Evolutionary conservation across 2,329 filamentous ascomycete species (phyloP).

Genomic region (Ustilaginoidea virens): DNA sequence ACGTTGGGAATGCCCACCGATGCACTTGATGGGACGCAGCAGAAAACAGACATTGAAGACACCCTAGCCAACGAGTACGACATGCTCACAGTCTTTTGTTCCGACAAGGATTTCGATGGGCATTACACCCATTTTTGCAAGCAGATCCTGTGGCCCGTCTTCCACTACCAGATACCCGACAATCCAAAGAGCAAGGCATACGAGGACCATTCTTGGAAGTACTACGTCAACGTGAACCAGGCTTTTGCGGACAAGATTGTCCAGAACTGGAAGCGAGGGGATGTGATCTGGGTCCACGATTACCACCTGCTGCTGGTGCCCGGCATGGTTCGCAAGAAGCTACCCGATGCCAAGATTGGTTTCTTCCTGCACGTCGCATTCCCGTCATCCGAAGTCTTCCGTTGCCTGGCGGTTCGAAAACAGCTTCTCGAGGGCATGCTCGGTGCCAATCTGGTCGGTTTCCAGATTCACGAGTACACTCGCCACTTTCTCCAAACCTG

Average conservation of each 20-base stretch:
- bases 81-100: constrained; percentile 70
- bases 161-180: constrained; percentile 96
- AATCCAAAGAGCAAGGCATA: constrained; percentile 98
- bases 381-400: constrained; percentile 89
- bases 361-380: constrained; percentile 95
- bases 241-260: constrained; percentile 85
- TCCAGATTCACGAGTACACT: constrained; percentile 86
- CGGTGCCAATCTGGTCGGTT: constrained; percentile 81
- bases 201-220: constrained; percentile 91
- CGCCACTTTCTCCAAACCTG: constrained; percentile 93
- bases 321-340: constrained; percentile 73
- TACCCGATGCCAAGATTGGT: constrained; percentile 87
- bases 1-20: constrained; percentile 92
- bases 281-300: constrained; percentile 90
- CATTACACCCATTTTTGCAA: constrained; percentile 97
- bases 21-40: constrained; percentile 54
- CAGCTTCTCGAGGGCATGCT: constrained; percentile 85
- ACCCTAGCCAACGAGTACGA: constrained; percentile 67
- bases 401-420: constrained; percentile 74
- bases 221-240: constrained; percentile 84
- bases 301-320: constrained; percentile 88
- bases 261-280: constrained; percentile 83
- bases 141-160: constrained; percentile 92
- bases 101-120: constrained; percentile 83
- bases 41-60: constrained; percentile 73